Evolutionary conservation across 2,329 filamentous ascomycete species (phyloP).

Genomic region (Tolypocladium amazonense): DNA sequence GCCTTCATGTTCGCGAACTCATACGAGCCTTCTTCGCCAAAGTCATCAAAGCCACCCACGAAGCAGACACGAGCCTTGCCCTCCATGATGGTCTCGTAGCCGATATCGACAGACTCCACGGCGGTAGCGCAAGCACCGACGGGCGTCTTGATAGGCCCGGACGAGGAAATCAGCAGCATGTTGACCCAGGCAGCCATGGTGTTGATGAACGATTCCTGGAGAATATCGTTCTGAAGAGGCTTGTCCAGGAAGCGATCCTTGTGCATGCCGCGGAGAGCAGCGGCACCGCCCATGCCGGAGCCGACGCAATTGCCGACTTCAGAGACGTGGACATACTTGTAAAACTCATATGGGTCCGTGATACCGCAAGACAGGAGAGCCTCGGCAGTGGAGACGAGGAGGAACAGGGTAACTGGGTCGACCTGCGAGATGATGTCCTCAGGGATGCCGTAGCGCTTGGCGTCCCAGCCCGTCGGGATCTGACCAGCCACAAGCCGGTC

Average conservation of each 20-base stretch:
- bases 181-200: slow-evolving; percentile 99
- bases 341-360: slow-evolving; percentile 98
- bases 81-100: slow-evolving; percentile 96
- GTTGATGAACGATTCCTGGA: slow-evolving; percentile 99
- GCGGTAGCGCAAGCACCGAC: slow-evolving; percentile 96
- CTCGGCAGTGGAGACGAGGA: slow-evolving; percentile 89
- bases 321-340: slow-evolving; percentile 97
- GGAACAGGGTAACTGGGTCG: slow-evolving; percentile 89
- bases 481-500: slow-evolving; percentile 96
- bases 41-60: slow-evolving; percentile 98
- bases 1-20: slow-evolving; percentile 99
- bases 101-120: slow-evolving; percentile 94
- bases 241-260: slow-evolving; percentile 95
- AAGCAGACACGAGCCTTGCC: slow-evolving; percentile 97
- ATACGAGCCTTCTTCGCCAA: slow-evolving; percentile 97
- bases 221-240: slow-evolving; percentile 95
- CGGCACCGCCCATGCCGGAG: slow-evolving; percentile 94
- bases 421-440: slow-evolving; percentile 98
- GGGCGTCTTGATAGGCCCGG: slow-evolving; percentile 95
- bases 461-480: slow-evolving; percentile 94
- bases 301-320: slow-evolving; percentile 97
- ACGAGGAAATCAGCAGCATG: slow-evolving; percentile 95
- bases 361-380: slow-evolving; percentile 87
- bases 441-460: slow-evolving; percentile 89
- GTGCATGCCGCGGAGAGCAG: slow-evolving; percentile 93